These are phyloP conservation scores for Fusarium metavorans DNA, from an alignment of 2,329 filamentous ascomycete species.

Conservation along the genomic window DNA sequence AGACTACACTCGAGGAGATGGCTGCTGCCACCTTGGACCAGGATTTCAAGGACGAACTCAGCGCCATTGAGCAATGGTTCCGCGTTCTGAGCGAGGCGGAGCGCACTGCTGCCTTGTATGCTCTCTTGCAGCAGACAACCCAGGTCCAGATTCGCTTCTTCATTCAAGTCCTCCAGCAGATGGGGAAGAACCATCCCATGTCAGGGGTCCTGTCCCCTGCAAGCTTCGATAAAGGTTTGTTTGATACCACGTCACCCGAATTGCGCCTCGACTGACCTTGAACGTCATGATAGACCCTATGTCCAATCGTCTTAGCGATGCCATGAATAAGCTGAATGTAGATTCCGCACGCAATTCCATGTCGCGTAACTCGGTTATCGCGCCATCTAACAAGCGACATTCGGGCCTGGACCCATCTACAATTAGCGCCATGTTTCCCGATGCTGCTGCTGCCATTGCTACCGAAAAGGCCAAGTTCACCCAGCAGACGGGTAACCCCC, in stretches of 20 bases:
- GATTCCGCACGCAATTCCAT: slow-evolving; percentile 90
- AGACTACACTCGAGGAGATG: slow-evolving; percentile 99
- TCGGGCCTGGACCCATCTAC: slow-evolving; percentile 93
- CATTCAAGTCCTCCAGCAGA: slow-evolving; percentile 98
- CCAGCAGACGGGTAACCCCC: slow-evolving; percentile 90
- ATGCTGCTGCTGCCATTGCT: slow-evolving; percentile 97
- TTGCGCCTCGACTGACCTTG: slow-evolving; percentile 2
- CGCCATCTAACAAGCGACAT: slow-evolving; percentile 87
- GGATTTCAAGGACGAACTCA: slow-evolving; percentile 99
- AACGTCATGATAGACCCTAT: slow-evolving; percentile 78
- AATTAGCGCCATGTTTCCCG: slow-evolving; percentile 99
- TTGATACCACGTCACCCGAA: background rate
- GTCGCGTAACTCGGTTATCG: slow-evolving; percentile 80
- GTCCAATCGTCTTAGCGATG: slow-evolving; percentile 94
- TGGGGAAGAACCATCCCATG: slow-evolving; percentile 98
- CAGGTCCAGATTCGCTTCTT: slow-evolving; percentile 99
- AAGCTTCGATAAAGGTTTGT: slow-evolving; percentile 93
- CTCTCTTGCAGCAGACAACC: slow-evolving; percentile 95
- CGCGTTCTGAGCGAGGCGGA: slow-evolving; percentile 96
- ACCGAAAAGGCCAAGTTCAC: slow-evolving; percentile 98
- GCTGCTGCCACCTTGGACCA: slow-evolving; percentile 98
- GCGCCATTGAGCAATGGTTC: slow-evolving; percentile 99
- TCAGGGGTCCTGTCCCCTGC: slow-evolving; percentile 93
- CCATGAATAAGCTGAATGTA: slow-evolving; percentile 94
- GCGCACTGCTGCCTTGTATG: slow-evolving; percentile 93